Percentiles rank a stretch among this genome's conserved stretches.
Conservation (phyloP, 108 stramenopile genomes). For the Tribonema minus region DNA sequence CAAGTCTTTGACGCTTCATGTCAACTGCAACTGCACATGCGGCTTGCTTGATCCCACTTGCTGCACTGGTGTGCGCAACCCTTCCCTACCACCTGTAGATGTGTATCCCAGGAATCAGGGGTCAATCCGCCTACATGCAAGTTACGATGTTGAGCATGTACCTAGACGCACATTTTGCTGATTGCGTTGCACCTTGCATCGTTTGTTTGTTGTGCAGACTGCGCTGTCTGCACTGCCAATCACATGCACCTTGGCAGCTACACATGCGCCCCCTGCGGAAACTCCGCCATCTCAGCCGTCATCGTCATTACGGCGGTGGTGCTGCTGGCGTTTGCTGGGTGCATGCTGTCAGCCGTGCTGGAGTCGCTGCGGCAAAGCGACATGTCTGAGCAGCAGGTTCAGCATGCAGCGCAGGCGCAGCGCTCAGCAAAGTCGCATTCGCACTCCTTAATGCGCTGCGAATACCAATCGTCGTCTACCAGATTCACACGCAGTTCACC, state of each 20-base stretch:
- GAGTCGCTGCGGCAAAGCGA: neutral
- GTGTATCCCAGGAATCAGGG: too few species aligned
- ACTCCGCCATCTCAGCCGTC: neutral
- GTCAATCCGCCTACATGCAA: too few species aligned
- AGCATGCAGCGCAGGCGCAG: neutral
- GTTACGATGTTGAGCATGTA: too few species aligned
- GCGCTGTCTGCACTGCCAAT: neutral
- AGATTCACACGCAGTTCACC: conserved; percentile 10
- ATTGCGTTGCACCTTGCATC: too few species aligned
- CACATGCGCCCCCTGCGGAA: neutral
- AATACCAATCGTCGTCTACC: neutral
- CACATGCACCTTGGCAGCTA: neutral
- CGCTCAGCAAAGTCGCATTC: neutral
- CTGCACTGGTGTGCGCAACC: too few species aligned
- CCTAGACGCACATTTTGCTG: too few species aligned
- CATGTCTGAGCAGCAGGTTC: neutral
- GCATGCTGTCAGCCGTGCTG: neutral
- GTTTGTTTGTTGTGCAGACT: neutral
- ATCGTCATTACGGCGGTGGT: neutral
- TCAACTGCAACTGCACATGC: too few species aligned
- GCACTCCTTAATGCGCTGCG: neutral
- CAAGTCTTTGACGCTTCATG: too few species aligned
- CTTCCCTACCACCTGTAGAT: too few species aligned
- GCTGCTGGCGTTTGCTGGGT: neutral
- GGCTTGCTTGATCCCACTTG: too few species aligned